Conservation (phyloP, 768 basidiomycete species). For the Coprinopsis cinerea region DNA sequence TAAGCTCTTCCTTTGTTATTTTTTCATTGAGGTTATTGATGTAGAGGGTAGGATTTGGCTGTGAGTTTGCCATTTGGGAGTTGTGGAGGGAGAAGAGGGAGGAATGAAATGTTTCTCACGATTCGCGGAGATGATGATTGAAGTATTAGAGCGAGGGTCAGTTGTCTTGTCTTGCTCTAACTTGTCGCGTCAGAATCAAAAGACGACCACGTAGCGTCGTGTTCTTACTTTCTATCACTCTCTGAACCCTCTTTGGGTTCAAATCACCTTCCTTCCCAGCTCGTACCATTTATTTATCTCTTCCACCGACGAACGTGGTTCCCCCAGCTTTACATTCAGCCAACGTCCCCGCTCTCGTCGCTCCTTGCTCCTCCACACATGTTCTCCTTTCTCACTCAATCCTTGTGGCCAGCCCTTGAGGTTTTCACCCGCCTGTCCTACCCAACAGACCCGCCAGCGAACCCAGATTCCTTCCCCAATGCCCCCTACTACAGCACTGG, state of each 20-base stretch:
- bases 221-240: background rate
- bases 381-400: constrained; percentile 12
- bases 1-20: constrained; percentile 86
- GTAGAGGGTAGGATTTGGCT: constrained; percentile 86
- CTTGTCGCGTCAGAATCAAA: background rate
- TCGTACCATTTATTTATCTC: background rate
- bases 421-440: constrained; percentile 77
- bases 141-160: too few relatives aligned
- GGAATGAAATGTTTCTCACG: constrained; percentile 10
- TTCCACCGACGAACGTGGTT: too few relatives aligned
- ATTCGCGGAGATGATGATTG: too few relatives aligned
- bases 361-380: background rate
- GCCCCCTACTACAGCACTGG: constrained; percentile 70
- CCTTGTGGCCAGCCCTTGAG: constrained; percentile 47
- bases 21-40: constrained; percentile 92
- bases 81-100: constrained; percentile 5
- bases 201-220: background rate
- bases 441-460: constrained; percentile 46
- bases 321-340: too few relatives aligned
- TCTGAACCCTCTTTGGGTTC: background rate
- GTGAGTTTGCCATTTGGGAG: constrained; percentile 43
- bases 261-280: background rate
- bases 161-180: too few relatives aligned
- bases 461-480: constrained; percentile 68
- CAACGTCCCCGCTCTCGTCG: background rate